A percentile compares a stretch with the other conserved stretches of the same genome.
These are phyloP conservation scores for Cyclocybe cylindracea DNA, from an alignment of 768 basidiomycete genomes.

Conservation along the genomic window DNA sequence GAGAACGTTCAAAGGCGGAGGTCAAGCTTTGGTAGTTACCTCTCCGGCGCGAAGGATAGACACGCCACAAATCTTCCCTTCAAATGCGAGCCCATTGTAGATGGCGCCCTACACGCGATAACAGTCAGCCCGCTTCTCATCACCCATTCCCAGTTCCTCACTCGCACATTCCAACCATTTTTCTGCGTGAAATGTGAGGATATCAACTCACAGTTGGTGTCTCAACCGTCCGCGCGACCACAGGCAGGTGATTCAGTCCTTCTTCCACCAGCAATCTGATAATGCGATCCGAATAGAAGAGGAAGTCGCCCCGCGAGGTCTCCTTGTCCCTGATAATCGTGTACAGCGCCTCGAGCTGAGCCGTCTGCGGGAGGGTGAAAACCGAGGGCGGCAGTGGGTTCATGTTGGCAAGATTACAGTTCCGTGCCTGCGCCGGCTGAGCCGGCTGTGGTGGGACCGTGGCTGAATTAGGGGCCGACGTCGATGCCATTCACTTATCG, in stretches of 20 bases:
- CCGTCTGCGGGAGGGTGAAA: conserved; percentile 86
- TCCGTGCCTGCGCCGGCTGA: conserved; percentile 31
- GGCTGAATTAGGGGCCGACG: conserved; percentile 2
- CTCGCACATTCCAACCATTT: too few relatives aligned
- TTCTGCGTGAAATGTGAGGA: too few relatives aligned
- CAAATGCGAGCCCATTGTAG: conserved; percentile 92
- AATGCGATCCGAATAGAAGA: conserved; percentile 94
- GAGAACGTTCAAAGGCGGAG: conserved; percentile 4
- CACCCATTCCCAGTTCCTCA: too few relatives aligned
- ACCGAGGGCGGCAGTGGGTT: conserved; percentile 73
- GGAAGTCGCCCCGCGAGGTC: conserved; percentile 89
- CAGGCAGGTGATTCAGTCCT: conserved; percentile 85
- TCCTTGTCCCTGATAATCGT: conserved; percentile 92
- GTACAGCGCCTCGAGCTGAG: conserved; percentile 93
- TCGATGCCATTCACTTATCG: neutral
- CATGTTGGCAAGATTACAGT: conserved; percentile 38
- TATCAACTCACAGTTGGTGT: conserved; percentile 72
- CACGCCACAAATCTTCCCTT: conserved; percentile 96
- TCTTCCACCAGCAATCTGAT: conserved; percentile 82
- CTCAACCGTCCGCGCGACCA: conserved; percentile 70
- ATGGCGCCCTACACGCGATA: conserved; percentile 56
- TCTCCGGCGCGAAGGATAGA: conserved; percentile 94
- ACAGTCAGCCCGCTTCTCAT: neutral
- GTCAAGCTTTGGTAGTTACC: conserved; percentile 39
- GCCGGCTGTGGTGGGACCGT: conserved; percentile 29